phyloP scores from a whole-genome alignment of 1,284 basidiomycete genomes.

The Boletus albobrunnescens region DNA sequence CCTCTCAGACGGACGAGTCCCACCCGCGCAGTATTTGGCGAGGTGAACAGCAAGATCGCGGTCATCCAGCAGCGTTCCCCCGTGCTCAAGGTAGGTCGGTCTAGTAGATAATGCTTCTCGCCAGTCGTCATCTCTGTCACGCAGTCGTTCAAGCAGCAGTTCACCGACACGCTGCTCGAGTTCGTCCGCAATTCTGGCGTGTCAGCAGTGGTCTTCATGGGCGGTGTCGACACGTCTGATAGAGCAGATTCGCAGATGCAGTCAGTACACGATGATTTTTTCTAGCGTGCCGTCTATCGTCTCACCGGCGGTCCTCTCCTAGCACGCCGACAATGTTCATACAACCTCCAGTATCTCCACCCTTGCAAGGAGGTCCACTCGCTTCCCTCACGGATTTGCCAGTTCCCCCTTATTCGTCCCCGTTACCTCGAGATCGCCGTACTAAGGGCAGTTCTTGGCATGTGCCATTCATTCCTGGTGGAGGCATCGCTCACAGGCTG shows the following conservation, averaged over 20 bases:
- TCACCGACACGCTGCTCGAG: slow-evolving; percentile 51
- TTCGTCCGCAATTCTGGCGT: slow-evolving; percentile 52
- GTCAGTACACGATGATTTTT: slow-evolving; percentile 41
- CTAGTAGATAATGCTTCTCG: not conserved
- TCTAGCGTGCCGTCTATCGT: slow-evolving; percentile 31
- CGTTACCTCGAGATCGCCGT: slow-evolving; percentile 36
- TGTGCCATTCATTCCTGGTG: slow-evolving; percentile 68
- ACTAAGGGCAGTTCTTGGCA: slow-evolving; percentile 29
- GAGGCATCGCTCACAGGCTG: slow-evolving; percentile 66
- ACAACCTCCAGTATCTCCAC: slow-evolving; percentile 38
- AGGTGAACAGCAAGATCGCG: slow-evolving; percentile 43
- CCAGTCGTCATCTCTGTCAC: not conserved
- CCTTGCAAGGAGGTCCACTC: slow-evolving; percentile 39
- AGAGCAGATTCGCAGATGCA: slow-evolving; percentile 72
- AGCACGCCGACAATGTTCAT: slow-evolving; percentile 63
- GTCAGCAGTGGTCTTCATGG: slow-evolving; percentile 56
- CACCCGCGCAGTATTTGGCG: slow-evolving; percentile 57
- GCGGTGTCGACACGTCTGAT: slow-evolving; percentile 70
- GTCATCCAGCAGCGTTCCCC: slow-evolving; percentile 77
- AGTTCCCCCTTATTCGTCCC: slow-evolving; percentile 50
- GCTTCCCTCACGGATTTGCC: slow-evolving; percentile 40
- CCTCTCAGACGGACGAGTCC: not conserved
- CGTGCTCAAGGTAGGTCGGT: slow-evolving; percentile 54
- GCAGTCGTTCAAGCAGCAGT: slow-evolving; percentile 66
- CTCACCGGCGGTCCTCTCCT: slow-evolving; percentile 26